Evolutionary conservation across 495 filamentous ascomycete genomes (phyloP).

Genomic region (Polyplosphaeria fusca): DNA sequence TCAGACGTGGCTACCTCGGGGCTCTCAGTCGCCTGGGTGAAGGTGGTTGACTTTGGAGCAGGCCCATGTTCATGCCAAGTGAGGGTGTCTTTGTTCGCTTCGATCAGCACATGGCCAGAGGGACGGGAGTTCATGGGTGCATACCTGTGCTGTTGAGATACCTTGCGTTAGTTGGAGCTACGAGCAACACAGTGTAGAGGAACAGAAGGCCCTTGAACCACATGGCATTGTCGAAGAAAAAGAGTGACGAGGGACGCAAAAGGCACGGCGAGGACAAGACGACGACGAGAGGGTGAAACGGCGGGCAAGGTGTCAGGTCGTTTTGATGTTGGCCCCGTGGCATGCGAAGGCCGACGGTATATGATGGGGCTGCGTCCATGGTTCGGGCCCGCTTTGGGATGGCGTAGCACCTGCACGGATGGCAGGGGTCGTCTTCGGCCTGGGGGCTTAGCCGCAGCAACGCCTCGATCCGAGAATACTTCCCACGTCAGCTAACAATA

Average conservation of each 20-base stretch:
- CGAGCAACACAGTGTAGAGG: conserved; percentile 25
- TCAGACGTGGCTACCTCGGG: too few species aligned
- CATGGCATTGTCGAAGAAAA: conserved; percentile 35
- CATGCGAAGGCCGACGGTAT: conserved; percentile 25
- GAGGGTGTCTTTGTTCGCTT: too few species aligned
- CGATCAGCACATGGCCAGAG: too few species aligned
- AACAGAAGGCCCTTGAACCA: conserved; percentile 28
- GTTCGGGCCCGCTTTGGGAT: conserved; percentile 23
- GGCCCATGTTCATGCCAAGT: too few species aligned
- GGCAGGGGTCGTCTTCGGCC: conserved; percentile 17
- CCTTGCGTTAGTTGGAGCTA: conserved; percentile 28
- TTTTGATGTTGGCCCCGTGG: conserved; percentile 10
- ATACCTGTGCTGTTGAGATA: background rate
- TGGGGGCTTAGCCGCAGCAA: conserved; percentile 24
- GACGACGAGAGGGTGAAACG: conserved; percentile 21
- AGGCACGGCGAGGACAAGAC: conserved; percentile 14
- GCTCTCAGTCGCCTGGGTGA: too few species aligned
- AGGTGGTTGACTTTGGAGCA: too few species aligned
- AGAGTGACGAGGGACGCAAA: conserved; percentile 26
- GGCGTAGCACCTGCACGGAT: conserved; percentile 5
- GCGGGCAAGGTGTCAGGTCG: conserved; percentile 17
- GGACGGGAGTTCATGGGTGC: too few species aligned
- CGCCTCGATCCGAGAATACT: conserved; percentile 9
- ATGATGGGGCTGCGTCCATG: conserved; percentile 23
- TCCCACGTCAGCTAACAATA: conserved; percentile 33